Percentiles rank a stretch among this genome's conserved stretches.
phyloP scores from a whole-genome alignment of 2,329 filamentous ascomycete genomes.

The Talaromyces sp. region DNA sequence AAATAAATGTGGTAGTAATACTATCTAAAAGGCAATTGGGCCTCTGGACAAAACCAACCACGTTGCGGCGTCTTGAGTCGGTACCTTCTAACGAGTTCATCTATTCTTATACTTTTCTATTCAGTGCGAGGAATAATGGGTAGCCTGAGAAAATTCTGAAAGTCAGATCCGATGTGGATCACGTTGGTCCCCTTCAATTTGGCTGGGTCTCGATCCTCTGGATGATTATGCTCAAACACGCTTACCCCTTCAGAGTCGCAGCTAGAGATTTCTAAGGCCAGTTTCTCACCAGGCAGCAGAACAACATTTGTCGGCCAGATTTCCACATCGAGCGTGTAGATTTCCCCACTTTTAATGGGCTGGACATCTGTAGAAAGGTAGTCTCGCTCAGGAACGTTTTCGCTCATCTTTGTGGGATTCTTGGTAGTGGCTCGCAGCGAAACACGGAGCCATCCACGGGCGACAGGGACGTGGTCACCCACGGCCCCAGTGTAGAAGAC shows the following conservation, averaged over 20 bases:
- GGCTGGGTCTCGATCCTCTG: neutral
- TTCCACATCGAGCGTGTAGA: conserved; percentile 47
- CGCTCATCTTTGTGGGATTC: too few species aligned
- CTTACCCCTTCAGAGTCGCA: neutral
- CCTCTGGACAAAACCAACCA: too few species aligned
- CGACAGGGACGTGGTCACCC: too few species aligned
- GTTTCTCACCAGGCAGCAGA: conserved; percentile 5
- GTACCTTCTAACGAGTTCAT: too few species aligned
- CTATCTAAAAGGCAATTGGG: too few species aligned
- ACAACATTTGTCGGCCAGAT: conserved; percentile 32
- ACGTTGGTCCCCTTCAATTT: neutral
- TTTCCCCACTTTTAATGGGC: conserved; percentile 44
- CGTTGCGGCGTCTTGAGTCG: too few species aligned
- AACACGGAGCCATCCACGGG: too few species aligned
- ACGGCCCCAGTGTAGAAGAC: too few species aligned
- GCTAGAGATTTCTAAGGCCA: neutral
- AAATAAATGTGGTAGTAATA: too few species aligned
- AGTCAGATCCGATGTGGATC: neutral
- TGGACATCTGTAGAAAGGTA: conserved; percentile 45
- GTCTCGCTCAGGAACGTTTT: conserved; percentile 29
- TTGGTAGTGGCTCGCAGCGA: too few species aligned
- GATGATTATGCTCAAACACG: neutral
- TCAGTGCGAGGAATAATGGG: neutral
- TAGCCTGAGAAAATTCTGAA: neutral
- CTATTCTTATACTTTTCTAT: neutral